Evolutionary conservation across 768 basidiomycete genomes (phyloP).

Genomic region (Collybiopsis luxurians): DNA sequence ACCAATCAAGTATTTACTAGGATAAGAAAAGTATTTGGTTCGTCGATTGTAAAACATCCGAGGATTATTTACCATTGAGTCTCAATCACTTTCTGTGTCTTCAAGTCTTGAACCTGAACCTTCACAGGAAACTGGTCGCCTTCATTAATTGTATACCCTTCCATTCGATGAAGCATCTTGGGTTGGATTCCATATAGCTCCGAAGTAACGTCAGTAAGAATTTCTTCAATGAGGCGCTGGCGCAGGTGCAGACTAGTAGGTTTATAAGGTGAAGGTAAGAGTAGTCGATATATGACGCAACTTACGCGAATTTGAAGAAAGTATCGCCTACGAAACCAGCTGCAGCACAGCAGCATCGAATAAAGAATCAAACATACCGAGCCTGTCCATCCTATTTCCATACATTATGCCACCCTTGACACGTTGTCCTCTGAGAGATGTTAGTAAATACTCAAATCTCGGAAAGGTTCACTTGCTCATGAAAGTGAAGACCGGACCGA

Average conservation of each 20-base stretch:
- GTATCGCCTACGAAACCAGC: constrained; percentile 6
- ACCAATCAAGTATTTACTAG: constrained; percentile 9
- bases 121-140: constrained; percentile 7
- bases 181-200: not conserved
- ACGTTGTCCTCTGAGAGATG: constrained; percentile 2
- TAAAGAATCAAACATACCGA: not conserved
- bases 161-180: not conserved
- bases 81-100: not conserved
- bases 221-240: constrained; percentile 9
- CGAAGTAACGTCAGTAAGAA: not conserved
- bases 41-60: not conserved
- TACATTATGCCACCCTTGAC: constrained; percentile 14
- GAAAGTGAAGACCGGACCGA: constrained; percentile 6
- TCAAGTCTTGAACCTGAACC: constrained; percentile 8
- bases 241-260: constrained; percentile 8
- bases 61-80: constrained; percentile 1
- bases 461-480: not conserved
- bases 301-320: constrained; percentile 14
- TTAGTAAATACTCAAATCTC: not conserved
- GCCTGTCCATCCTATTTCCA: constrained; percentile 14
- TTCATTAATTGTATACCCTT: constrained; percentile 2
- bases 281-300: not conserved
- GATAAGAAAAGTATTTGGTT: not conserved
- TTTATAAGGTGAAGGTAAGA: not conserved
- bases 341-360: not conserved